phyloP scores from a whole-genome alignment of 768 basidiomycete species.

The Hericium coralloides region DNA sequence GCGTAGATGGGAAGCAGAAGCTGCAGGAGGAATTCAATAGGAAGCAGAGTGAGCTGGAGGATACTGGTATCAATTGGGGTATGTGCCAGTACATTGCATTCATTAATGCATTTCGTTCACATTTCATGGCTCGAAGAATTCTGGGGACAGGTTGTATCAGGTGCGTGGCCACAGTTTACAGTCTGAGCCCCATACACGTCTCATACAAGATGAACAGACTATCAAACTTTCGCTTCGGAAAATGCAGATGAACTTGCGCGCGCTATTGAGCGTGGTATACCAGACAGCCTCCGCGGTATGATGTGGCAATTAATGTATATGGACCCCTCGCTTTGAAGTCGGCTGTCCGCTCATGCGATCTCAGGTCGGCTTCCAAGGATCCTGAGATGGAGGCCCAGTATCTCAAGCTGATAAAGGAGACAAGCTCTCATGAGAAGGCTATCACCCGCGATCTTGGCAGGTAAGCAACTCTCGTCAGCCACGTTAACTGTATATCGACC shows the following conservation, averaged over 20 bases:
- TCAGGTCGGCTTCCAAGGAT: slow-evolving; percentile 91
- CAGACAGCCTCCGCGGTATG: slow-evolving; percentile 82
- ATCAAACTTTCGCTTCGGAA: slow-evolving; percentile 77
- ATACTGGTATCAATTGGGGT: slow-evolving; percentile 69
- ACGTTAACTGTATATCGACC: slow-evolving; percentile 3
- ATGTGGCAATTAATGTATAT: slow-evolving; percentile 91
- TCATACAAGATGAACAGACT: slow-evolving; percentile 44
- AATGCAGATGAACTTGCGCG: slow-evolving; percentile 70
- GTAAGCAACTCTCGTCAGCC: slow-evolving; percentile 23
- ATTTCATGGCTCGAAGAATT: slow-evolving; percentile 49
- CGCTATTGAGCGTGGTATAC: slow-evolving; percentile 91
- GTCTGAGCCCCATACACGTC: neutral
- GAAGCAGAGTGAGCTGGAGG: slow-evolving; percentile 45
- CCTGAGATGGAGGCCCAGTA: slow-evolving; percentile 77
- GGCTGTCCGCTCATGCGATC: neutral
- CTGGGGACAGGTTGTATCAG: slow-evolving; percentile 91
- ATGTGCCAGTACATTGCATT: slow-evolving; percentile 15
- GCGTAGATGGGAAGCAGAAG: slow-evolving; percentile 58
- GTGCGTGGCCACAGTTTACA: slow-evolving; percentile 27
- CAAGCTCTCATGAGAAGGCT: slow-evolving; percentile 87
- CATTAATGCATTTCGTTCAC: neutral
- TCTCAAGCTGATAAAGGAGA: slow-evolving; percentile 69
- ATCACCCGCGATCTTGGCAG: slow-evolving; percentile 89
- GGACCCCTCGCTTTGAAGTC: neutral
- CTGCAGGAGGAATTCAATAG: slow-evolving; percentile 72